A percentile compares a stretch with the other conserved stretches of the same genome.
Conservation (phyloP, 306 rosid genomes). For the Gastrolobium villosum region DNA sequence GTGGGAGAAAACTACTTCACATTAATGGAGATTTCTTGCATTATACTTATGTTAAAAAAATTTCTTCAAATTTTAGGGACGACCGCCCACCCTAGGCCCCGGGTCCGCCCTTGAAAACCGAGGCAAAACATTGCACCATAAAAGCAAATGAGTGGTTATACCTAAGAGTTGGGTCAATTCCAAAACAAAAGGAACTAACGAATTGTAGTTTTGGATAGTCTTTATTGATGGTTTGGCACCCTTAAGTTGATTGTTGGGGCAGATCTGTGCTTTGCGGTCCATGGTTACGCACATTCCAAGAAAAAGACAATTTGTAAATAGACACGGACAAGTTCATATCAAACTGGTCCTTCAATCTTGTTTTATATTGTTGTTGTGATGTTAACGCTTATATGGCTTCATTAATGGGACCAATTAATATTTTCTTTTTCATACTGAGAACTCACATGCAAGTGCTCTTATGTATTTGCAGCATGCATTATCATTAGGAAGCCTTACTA, state of each 20-base stretch:
- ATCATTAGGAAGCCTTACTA: not conserved
- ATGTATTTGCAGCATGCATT: not conserved
- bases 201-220: not conserved
- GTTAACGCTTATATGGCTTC: not conserved
- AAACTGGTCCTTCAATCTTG: not conserved
- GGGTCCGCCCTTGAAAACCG: too few relatives aligned
- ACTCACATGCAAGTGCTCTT: not conserved
- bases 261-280: constrained; percentile 8
- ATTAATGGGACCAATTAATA: not conserved
- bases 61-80: too few relatives aligned
- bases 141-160: not conserved
- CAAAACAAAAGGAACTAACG: not conserved
- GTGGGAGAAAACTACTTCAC: too few relatives aligned
- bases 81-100: too few relatives aligned
- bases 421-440: not conserved
- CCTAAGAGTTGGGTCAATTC: not conserved
- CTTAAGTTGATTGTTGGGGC: not conserved
- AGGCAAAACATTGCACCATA: not conserved
- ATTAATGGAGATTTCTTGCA: too few relatives aligned
- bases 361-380: not conserved
- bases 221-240: not conserved
- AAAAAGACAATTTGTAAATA: not conserved
- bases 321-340: not conserved
- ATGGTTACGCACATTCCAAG: not conserved
- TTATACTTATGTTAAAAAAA: too few relatives aligned